phyloP scores from a whole-genome alignment of 441 rosid genomes.

The Oxalis stricta region DNA sequence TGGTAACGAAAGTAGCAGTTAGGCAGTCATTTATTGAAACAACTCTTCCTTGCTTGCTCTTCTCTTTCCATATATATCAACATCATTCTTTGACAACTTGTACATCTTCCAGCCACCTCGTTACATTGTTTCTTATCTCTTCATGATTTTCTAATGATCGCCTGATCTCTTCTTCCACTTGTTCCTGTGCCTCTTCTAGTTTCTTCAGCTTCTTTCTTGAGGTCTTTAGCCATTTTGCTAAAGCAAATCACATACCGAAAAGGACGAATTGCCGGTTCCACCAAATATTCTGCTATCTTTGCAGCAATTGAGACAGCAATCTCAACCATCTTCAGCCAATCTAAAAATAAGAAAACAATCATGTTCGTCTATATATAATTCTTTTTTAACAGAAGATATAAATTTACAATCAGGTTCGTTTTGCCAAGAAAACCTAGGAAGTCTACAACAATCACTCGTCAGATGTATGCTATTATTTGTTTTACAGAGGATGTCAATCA shows the following conservation, averaged over 20 bases:
- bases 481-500: no score
- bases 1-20: neutral
- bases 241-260: neutral
- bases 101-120: neutral
- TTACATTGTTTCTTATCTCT: neutral
- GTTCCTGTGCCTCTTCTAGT: neutral
- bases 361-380: no score
- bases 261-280: neutral
- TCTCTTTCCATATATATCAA: neutral
- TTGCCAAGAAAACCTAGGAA: no score
- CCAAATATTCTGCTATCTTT: neutral
- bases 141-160: neutral
- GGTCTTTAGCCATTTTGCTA: neutral
- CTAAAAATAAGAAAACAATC: no score
- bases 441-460: no score
- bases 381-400: no score
- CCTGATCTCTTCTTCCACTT: neutral
- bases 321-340: neutral
- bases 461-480: no score
- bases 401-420: no score
- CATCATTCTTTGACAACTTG: neutral
- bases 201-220: neutral
- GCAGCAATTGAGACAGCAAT: neutral
- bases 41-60: neutral
- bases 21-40: neutral